Evolutionary conservation across 768 basidiomycete species (phyloP).

Genomic region (Hebeloma cylindrosporum): DNA sequence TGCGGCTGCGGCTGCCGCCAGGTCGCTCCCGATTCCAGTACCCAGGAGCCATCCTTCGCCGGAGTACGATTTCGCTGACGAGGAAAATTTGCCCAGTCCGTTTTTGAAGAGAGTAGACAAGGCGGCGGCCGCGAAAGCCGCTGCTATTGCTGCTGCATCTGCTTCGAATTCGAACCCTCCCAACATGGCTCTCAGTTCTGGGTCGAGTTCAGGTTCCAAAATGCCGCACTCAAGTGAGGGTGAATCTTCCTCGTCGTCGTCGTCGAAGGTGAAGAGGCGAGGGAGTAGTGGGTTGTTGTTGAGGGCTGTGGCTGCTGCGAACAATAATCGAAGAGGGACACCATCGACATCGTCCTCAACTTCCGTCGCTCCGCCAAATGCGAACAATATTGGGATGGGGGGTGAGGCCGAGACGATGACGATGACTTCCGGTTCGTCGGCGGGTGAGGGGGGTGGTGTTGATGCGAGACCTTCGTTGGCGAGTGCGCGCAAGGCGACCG

Average conservation of each 20-base stretch:
- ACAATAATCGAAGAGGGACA: conserved; percentile 38
- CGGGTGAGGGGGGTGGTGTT: conserved; percentile 1
- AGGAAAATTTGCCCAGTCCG: conserved; percentile 84
- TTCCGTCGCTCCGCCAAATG: conserved; percentile 5
- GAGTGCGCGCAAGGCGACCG: conserved; percentile 48
- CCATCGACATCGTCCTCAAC: conserved; percentile 8
- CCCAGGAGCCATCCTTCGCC: conserved; percentile 35
- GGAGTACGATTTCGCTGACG: conserved; percentile 70
- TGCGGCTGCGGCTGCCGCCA: conserved; percentile 16
- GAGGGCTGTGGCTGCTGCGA: conserved; percentile 62
- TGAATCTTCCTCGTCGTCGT: neutral
- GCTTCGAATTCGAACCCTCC: conserved; percentile 1
- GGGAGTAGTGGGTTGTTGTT: conserved; percentile 54
- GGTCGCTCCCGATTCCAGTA: conserved; percentile 25
- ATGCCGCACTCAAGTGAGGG: neutral
- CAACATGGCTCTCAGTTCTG: neutral
- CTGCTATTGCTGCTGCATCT: conserved; percentile 1
- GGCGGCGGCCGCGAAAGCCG: conserved; percentile 20
- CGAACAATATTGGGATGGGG: conserved; percentile 13
- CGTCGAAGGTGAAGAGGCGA: conserved; percentile 38
- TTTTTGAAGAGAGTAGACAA: conserved; percentile 64
- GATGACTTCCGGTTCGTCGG: no score
- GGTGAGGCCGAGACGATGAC: neutral
- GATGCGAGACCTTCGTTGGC: conserved; percentile 41
- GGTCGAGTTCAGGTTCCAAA: conserved; percentile 4